phyloP scores from a whole-genome alignment of 176 grass and related monocot genomes.

The Bromus sterilis region DNA sequence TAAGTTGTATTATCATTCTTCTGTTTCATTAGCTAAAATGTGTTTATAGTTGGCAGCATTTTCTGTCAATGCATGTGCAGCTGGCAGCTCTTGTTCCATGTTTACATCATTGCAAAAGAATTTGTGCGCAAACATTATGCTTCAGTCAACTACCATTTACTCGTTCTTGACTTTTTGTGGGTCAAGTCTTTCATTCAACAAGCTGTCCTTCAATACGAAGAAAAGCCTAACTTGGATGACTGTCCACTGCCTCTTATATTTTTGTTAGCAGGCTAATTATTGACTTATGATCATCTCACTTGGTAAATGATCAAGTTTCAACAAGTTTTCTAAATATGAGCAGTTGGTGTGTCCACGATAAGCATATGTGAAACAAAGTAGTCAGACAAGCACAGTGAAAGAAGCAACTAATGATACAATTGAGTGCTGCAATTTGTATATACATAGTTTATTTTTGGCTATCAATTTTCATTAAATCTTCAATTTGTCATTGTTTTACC shows the following conservation, averaged over 20 bases:
- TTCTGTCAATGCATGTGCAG: neutral
- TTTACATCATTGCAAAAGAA: neutral
- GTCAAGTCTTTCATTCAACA: neutral
- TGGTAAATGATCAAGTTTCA: neutral
- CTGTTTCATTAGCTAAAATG: neutral
- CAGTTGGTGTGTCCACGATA: conserved; percentile 47
- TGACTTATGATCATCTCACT: neutral
- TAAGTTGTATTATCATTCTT: neutral
- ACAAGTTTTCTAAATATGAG: neutral
- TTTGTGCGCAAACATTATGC: neutral
- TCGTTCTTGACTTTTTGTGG: neutral
- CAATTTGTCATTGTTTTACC: neutral
- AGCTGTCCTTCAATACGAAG: neutral
- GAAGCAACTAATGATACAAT: neutral
- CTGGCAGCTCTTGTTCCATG: neutral
- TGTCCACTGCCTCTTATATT: neutral
- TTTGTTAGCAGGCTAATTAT: neutral
- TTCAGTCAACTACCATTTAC: neutral
- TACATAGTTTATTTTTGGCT: neutral
- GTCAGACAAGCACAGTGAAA: conserved; percentile 48
- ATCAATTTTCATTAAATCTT: neutral
- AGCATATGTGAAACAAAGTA: conserved; percentile 91
- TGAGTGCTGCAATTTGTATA: neutral
- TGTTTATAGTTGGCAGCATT: neutral
- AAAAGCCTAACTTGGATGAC: neutral